Conservation (phyloP, 1,139 yeast species). For the Hyphopichia khmerensis region DNA sequence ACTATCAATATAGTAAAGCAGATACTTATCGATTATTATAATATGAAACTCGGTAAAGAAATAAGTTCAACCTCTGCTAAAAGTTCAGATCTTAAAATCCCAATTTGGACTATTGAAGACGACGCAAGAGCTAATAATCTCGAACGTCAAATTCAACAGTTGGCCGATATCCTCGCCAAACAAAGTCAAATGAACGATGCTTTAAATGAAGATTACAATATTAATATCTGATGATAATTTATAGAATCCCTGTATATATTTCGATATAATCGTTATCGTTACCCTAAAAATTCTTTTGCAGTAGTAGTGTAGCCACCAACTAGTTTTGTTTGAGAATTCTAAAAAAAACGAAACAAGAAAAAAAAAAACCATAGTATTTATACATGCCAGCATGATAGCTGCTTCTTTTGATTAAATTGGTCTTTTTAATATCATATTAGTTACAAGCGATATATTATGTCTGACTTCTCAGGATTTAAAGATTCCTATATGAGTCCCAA, state of each 20-base stretch:
- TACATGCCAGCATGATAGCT: slow-evolving; percentile 2
- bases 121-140: slow-evolving; percentile 31
- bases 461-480: slow-evolving; percentile 23
- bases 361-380: background rate
- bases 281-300: background rate
- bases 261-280: slow-evolving; percentile 1
- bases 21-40: slow-evolving; percentile 36
- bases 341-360: background rate
- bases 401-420: background rate
- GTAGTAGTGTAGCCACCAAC: background rate
- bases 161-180: slow-evolving; percentile 2
- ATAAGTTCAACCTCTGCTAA: slow-evolving; percentile 11
- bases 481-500: slow-evolving; percentile 19
- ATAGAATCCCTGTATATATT: background rate
- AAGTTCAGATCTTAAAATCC: slow-evolving; percentile 5
- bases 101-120: slow-evolving; percentile 40
- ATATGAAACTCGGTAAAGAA: slow-evolving; percentile 30
- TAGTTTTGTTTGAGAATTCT: too few species aligned
- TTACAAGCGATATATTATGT: too few species aligned
- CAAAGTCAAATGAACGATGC: too few species aligned
- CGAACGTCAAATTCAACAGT: slow-evolving; percentile 16
- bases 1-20: slow-evolving; percentile 39
- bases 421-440: too few species aligned
- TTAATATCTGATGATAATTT: background rate
- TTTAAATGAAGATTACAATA: too few species aligned